Evolutionary conservation across 768 basidiomycete genomes (phyloP).

Genomic region (Gelatoporia subvermispora): DNA sequence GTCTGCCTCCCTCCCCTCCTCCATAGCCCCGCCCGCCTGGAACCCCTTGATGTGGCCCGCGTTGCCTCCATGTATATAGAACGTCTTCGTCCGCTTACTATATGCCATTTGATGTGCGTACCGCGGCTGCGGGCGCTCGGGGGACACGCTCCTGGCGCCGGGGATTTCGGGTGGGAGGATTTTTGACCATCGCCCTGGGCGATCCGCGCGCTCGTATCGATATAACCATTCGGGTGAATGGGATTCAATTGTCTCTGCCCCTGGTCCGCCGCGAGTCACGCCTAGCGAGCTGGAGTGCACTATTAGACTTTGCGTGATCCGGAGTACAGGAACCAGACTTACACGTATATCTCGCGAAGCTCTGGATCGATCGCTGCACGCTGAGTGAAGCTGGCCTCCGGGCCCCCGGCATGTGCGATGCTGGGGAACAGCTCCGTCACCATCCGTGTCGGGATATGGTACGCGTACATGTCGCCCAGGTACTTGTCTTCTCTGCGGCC

Average conservation of each 20-base stretch:
- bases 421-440: slow-evolving; percentile 60
- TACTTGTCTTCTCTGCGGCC: slow-evolving; percentile 66
- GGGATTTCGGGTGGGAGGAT: slow-evolving; percentile 37
- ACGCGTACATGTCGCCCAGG: slow-evolving; percentile 73
- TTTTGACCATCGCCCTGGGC: slow-evolving; percentile 62
- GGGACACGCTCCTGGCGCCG: background rate
- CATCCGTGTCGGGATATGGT: slow-evolving; percentile 54
- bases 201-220: slow-evolving; percentile 43
- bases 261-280: slow-evolving; percentile 40
- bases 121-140: slow-evolving; percentile 52
- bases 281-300: slow-evolving; percentile 27
- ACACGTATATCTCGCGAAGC: slow-evolving; percentile 72
- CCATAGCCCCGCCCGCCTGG: slow-evolving; percentile 42
- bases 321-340: slow-evolving; percentile 19
- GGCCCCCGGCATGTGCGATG: slow-evolving; percentile 57
- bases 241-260: slow-evolving; percentile 36
- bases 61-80: slow-evolving; percentile 78
- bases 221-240: slow-evolving; percentile 66
- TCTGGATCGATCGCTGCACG: slow-evolving; percentile 63
- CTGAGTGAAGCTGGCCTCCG: slow-evolving; percentile 70
- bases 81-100: slow-evolving; percentile 46
- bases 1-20: slow-evolving; percentile 22
- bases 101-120: slow-evolving; percentile 82
- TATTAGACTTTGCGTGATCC: background rate
- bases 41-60: slow-evolving; percentile 40